These are phyloP conservation scores for Lonicera japonica DNA, from an alignment of 129 eudicot genomes.

Conservation along the genomic window DNA sequence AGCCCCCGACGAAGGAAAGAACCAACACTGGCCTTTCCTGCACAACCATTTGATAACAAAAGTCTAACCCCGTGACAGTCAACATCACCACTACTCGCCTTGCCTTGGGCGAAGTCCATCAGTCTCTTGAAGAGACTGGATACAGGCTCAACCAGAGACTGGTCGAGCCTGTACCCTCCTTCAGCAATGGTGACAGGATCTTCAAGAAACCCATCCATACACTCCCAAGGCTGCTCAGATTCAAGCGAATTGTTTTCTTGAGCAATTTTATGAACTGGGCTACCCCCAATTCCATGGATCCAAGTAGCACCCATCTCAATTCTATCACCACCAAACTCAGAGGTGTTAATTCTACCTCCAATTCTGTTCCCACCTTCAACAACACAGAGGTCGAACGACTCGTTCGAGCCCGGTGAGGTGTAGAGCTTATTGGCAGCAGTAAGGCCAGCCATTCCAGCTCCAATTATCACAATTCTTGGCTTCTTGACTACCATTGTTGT, in stretches of 20 bases:
- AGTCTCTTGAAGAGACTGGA: slow-evolving; percentile 45
- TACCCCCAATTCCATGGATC: slow-evolving; percentile 89
- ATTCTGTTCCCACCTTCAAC: slow-evolving; percentile 83
- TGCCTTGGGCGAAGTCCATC: slow-evolving; percentile 63
- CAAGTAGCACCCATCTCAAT: slow-evolving; percentile 93
- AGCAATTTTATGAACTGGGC: slow-evolving; percentile 77
- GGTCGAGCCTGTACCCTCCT: slow-evolving; percentile 47
- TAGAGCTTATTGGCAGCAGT: slow-evolving; percentile 88
- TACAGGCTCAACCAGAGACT: slow-evolving; percentile 51
- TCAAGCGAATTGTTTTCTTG: slow-evolving; percentile 44
- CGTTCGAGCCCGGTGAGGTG: slow-evolving; percentile 29
- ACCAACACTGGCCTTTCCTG: slow-evolving; percentile 41
- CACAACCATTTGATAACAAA: slow-evolving; percentile 11
- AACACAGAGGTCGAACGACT: slow-evolving; percentile 50
- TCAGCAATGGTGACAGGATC: slow-evolving; percentile 61
- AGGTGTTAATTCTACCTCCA: slow-evolving; percentile 78
- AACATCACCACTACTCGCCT: slow-evolving; percentile 6
- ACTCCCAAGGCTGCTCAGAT: slow-evolving; percentile 80
- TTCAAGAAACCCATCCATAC: slow-evolving; percentile 67
- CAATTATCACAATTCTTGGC: slow-evolving; percentile 79
- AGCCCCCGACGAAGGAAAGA: slow-evolving; percentile 55
- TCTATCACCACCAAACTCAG: slow-evolving; percentile 80
- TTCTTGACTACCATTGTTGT: slow-evolving; percentile 57
- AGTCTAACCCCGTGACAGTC: no score
- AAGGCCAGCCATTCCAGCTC: slow-evolving; percentile 91